Evolutionary conservation across 495 filamentous ascomycete genomes (phyloP), one percentile per base, ranked within the genome.

Genomic region (Lasiosphaeria ovina): DNA sequence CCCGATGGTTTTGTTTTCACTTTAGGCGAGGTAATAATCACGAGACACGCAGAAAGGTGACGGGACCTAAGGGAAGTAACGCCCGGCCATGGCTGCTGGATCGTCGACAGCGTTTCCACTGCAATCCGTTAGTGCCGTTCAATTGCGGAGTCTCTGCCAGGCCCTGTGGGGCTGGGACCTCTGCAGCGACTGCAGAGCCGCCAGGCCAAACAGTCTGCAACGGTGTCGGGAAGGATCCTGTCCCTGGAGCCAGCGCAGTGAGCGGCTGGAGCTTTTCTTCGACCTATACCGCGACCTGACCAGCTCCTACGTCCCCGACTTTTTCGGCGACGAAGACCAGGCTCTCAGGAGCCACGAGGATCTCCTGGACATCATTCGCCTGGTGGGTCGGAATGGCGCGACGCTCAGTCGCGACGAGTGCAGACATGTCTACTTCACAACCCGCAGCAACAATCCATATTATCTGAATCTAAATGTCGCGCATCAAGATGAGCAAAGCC

Each of bases 161-260:
- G 51, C 54, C n/a, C 62, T 75, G 2, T 76, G 72, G 74, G 60
- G 59, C 34, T 74, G 69, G 70, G 31, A 53, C 8, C 34, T 69
- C 6, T 72, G 69, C 54, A 48, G n/a, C 11, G 55, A 55, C 36
- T 71, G 74, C 45, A 33, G 38, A 31, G n/a, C 11, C 8, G 57
- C 35, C 7, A 47, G 44, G 17, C 14, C 24, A 31, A 16, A 49
- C 11, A 45, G 8, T 14, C 6, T 24, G 6, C 49, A 35, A 12
- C 56, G 32, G 51, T 33, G 24, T 35, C 47, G 11, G 56, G 31
- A 45, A 10, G 3, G 12, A 31, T 3, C 35, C 54, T 63, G 45
- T 16, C 67, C 64, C 8, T 67, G 61, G 62, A 14, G 61, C 5
- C 34, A 47, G 50, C 38, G 16, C 64, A 62, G 12, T 33, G 48